phyloP scores from a whole-genome alignment of 1,284 basidiomycete species.

The Ceratobasidium sp. region DNA sequence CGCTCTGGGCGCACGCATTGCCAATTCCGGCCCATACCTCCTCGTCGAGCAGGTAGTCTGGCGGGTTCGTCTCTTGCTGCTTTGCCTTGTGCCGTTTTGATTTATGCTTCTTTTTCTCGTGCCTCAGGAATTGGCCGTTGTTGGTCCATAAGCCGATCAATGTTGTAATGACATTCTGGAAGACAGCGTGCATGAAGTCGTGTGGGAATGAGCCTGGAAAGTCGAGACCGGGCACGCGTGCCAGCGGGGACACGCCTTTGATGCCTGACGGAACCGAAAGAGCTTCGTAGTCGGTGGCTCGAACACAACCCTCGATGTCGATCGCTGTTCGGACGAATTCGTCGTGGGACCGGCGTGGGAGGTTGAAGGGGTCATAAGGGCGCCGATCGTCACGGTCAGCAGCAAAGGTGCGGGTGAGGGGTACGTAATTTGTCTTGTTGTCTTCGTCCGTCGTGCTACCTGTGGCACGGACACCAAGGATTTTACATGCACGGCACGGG shows the following conservation, averaged over 20 bases:
- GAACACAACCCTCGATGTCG: too few species aligned
- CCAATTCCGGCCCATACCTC: slow-evolving; percentile 62
- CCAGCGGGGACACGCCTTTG: slow-evolving; percentile 35
- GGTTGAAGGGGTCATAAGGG: slow-evolving; percentile 2
- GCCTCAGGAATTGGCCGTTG: background rate
- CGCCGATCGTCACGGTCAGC: background rate
- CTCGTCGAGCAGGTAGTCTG: slow-evolving; percentile 57
- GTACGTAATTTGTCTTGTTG: slow-evolving; percentile 22
- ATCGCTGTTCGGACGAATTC: background rate
- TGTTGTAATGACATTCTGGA: slow-evolving; percentile 45
- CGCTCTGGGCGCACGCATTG: slow-evolving; percentile 54
- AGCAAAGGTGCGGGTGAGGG: slow-evolving; percentile 6
- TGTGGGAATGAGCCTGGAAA: slow-evolving; percentile 47
- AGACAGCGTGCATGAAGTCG: slow-evolving; percentile 50
- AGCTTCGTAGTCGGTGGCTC: too few species aligned
- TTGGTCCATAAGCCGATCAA: slow-evolving; percentile 45
- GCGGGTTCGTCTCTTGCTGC: too few species aligned
- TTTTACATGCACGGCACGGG: slow-evolving; percentile 48
- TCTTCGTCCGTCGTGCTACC: background rate
- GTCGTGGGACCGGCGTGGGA: slow-evolving; percentile 36
- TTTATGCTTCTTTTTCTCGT: too few species aligned
- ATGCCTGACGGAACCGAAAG: slow-evolving; percentile 21
- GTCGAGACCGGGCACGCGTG: slow-evolving; percentile 23
- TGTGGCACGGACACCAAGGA: background rate
- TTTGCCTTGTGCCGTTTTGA: too few species aligned